Evolutionary conservation across 2,329 filamentous ascomycete species (phyloP).

Genomic region (Teratosphaeria epicoccoides): DNA sequence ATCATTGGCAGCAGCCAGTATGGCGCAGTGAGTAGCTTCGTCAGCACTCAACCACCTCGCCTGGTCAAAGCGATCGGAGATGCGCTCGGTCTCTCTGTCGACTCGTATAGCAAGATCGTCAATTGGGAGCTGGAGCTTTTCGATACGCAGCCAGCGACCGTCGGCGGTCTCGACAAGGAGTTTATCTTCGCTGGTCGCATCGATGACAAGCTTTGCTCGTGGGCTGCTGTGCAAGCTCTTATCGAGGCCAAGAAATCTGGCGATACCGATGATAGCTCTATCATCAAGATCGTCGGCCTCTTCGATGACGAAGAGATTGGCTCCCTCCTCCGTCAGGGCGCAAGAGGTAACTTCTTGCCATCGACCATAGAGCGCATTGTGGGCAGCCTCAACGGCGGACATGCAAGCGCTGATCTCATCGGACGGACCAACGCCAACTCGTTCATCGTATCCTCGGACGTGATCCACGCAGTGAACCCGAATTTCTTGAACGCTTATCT

Average conservation of each 20-base stretch:
- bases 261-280: conserved; percentile 44
- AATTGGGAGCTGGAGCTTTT: conserved; percentile 98
- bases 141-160: conserved; percentile 73
- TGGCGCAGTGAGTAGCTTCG: conserved; percentile 52
- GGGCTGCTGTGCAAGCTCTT: conserved; percentile 76
- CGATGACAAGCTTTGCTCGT: conserved; percentile 96
- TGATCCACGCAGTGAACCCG: conserved; percentile 87
- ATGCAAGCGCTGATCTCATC: conserved; percentile 46
- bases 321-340: conserved; percentile 79
- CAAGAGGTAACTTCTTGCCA: conserved; percentile 78
- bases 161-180: conserved; percentile 78
- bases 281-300: conserved; percentile 81
- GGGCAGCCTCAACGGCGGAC: conserved; percentile 48
- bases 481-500: conserved; percentile 84
- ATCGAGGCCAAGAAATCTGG: conserved; percentile 40
- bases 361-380: conserved; percentile 69
- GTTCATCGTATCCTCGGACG: conserved; percentile 86
- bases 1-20: conserved; percentile 32
- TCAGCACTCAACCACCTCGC: conserved; percentile 70
- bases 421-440: conserved; percentile 81
- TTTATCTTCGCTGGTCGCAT: conserved; percentile 93
- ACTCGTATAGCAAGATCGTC: conserved; percentile 54
- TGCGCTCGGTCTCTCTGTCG: conserved; percentile 61
- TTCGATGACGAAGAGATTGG: conserved; percentile 98
- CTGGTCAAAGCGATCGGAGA: conserved; percentile 74